These are phyloP conservation scores for Aspergillus phoenicis DNA, from an alignment of 2,329 filamentous ascomycete species.

Conservation along the genomic window DNA sequence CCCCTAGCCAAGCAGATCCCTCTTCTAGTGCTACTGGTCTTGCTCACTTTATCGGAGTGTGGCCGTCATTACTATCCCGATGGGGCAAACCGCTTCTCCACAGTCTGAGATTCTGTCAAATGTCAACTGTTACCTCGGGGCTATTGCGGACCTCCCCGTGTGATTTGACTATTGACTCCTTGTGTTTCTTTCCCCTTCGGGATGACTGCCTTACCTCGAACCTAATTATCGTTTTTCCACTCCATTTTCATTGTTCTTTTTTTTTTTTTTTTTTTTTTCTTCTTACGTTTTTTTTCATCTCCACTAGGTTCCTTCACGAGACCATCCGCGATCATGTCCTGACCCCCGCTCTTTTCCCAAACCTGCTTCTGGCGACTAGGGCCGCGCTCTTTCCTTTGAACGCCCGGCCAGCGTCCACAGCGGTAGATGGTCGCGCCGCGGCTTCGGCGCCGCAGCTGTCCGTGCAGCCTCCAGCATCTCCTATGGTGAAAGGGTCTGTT, in stretches of 20 bases:
- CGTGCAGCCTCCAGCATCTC: conserved; percentile 27
- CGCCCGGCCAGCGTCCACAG: conserved; percentile 59
- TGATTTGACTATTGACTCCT: not conserved
- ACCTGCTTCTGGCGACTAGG: conserved; percentile 64
- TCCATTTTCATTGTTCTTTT: conserved; percentile 11
- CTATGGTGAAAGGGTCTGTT: conserved; percentile 19
- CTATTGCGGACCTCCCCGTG: not conserved
- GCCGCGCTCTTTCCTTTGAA: conserved; percentile 86
- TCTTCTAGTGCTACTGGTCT: conserved; percentile 21
- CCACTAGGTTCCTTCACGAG: conserved; percentile 47
- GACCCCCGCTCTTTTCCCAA: conserved; percentile 65
- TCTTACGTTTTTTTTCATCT: conserved; percentile 14
- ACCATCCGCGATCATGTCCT: conserved; percentile 63
- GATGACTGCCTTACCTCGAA: not conserved
- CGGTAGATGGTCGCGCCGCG: conserved; percentile 14
- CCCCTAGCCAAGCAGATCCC: conserved; percentile 33
- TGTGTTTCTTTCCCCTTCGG: conserved; percentile 2
- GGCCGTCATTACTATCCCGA: not conserved
- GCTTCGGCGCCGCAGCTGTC: conserved; percentile 26
- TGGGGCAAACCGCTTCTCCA: conserved; percentile 22
- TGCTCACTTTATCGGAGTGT: conserved; percentile 12
- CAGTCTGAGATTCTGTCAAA: conserved; percentile 15
- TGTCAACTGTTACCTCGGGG: not conserved
- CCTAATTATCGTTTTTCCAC: conserved; percentile 14
- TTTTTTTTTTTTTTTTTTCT: conserved; percentile 10